Base-by-base conservation (phyloP, 345 rosid genomes). In the Acer negundo region DNA sequence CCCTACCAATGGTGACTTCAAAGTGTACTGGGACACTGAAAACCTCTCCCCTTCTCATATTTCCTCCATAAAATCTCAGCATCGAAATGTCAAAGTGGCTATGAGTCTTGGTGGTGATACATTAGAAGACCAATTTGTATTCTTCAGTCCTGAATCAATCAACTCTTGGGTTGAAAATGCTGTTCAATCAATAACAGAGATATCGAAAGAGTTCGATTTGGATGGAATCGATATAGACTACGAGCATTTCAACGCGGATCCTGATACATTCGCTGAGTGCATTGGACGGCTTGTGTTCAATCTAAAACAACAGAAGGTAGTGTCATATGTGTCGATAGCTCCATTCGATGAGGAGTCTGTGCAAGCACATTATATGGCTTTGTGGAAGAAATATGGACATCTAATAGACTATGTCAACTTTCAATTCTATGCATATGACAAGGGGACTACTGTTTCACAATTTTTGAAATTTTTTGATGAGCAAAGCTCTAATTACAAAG, bases 201-300 rank as follows among this genome's bases (percentile, higher is more conserved):
- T 84, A 53, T 72, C 68, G 56, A 76, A 62, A 51, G 22, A 75
- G 70, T 88, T 85, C 49, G 4, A 80, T 24, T 66, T 88, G 70
- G 94, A 87, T 58, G 90, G 89, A 55, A 87, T 86, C 13, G 93
- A 87, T 55, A 85, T 90, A 10, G 89, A 88, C 78, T 90, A 87
- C 0, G 88, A 86, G 69, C 93, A 86, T 73, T 88, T 90, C 81
- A 38, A 73, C 1, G 64, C 87, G 47, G 89, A 87, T 70, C 81
- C 94, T 10, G 72, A 88, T 55, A 84, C 86, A 49, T 88, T 90
- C 10, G 85, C 91, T 0, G 90, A 88, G 77, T 88, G 89, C 79
- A 85, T 90, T 2, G 89, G 91, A 20, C 77, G 28, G 26, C 94
- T 90, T 51, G 66, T 84, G 4, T 66, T 67, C 76, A 17, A 51